A percentile compares a stretch with the other conserved stretches of the same genome.
Conservation (phyloP, 1,284 basidiomycete species). For the Trichosporon asahii region DNA sequence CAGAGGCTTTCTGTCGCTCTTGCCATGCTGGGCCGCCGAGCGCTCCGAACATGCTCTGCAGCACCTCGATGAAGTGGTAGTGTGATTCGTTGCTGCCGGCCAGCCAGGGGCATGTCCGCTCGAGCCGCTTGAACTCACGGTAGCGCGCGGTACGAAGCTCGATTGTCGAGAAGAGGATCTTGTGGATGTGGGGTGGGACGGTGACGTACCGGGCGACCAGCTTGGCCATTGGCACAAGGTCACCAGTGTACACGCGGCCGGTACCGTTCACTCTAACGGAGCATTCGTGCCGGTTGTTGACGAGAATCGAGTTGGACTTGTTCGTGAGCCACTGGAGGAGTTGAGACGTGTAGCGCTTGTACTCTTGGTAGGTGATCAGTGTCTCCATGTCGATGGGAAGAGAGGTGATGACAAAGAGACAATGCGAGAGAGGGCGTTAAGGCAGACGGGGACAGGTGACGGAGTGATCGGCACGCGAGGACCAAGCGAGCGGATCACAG, state of each 20-base stretch:
- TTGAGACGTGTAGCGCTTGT: background rate
- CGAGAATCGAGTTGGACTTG: background rate
- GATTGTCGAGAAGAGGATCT: background rate
- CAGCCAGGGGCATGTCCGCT: background rate
- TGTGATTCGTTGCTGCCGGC: background rate
- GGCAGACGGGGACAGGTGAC: background rate
- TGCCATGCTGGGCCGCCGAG: background rate
- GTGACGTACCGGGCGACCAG: background rate
- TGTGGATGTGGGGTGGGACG: background rate
- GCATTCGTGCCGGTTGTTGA: background rate
- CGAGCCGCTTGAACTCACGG: background rate
- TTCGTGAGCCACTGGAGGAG: background rate
- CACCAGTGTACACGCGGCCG: background rate
- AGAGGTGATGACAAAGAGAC: background rate
- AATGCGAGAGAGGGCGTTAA: background rate
- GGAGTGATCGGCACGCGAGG: background rate
- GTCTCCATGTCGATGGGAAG: background rate
- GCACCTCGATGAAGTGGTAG: background rate
- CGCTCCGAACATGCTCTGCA: background rate
- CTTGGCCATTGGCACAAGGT: background rate
- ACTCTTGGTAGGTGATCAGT: background rate
- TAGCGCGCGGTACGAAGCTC: background rate
- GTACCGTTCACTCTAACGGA: background rate
- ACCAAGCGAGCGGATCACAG: background rate
- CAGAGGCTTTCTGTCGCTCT: background rate